A percentile compares a stretch with the other conserved stretches of the same genome.
phyloP scores from a whole-genome alignment of 305 asterid genomes.

The Fraxinus nigra region DNA sequence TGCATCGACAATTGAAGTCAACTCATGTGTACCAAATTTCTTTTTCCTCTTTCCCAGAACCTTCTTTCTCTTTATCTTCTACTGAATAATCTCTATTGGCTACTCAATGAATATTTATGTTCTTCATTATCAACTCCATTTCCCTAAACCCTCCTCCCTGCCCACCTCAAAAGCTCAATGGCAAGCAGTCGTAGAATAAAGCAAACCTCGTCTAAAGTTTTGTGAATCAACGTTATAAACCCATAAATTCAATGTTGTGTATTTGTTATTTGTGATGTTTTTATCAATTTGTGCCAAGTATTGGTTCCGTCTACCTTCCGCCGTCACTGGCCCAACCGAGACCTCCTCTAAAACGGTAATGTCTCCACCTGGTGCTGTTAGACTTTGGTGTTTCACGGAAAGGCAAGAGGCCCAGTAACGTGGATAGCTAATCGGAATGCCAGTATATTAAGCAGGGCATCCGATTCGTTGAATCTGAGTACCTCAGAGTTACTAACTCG shows the following conservation, averaged over 20 bases:
- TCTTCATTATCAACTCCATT: slow-evolving; percentile 1
- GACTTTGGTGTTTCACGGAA: slow-evolving; percentile 46
- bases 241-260: slow-evolving; percentile 29
- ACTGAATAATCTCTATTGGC: neutral
- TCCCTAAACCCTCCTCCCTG: neutral
- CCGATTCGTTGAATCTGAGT: slow-evolving; percentile 67
- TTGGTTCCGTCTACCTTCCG: slow-evolving; percentile 5
- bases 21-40: neutral
- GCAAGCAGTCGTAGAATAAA: neutral
- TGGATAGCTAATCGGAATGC: slow-evolving; percentile 43
- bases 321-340: slow-evolving; percentile 18
- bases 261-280: slow-evolving; percentile 10
- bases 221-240: neutral
- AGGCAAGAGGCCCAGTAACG: slow-evolving; percentile 17
- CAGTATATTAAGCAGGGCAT: slow-evolving; percentile 64
- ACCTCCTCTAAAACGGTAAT: slow-evolving; percentile 34
- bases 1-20: neutral
- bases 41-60: slow-evolving; percentile 23
- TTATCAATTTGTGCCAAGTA: slow-evolving; percentile 7
- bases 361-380: slow-evolving; percentile 45
- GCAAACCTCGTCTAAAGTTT: neutral
- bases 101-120: slow-evolving; percentile 17
- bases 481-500: slow-evolving; percentile 43
- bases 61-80: neutral
- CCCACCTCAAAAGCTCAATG: neutral